Evolutionary conservation across 768 basidiomycete species (phyloP), one percentile per base, ranked within the genome.

Genomic region (Boletellus ananas): DNA sequence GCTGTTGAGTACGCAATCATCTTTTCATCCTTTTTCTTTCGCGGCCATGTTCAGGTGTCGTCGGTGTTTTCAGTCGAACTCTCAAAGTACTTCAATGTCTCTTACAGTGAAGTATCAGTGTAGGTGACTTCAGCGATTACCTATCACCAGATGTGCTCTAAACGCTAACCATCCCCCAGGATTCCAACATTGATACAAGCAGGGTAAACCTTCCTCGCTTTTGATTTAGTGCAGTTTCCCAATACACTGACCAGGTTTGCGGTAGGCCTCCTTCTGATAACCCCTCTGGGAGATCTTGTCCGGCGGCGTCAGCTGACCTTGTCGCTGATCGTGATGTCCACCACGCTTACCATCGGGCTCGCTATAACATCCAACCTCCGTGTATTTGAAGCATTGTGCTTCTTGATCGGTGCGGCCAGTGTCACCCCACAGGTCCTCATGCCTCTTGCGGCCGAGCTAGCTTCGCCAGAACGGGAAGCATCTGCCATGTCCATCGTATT

Each of bases 231-330:
- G 27, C 9, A 36, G 16, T 10, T 41, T 14, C 21, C 53, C 21
- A 47, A 48, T 25, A 47, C 46, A 9, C 44, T 42, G 23, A 42
- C 33, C 6, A 85, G 87, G 37, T 92, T 90, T 63, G 86, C 84
- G 2, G 71, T 71, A 8, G 89, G 89, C 1, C 74, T 92, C 7
- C 65, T 93, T 3, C 66, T 93, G 36, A 80, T 94, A 47, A 79
- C 87, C 1, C 92, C 93, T 1, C 72, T 91, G 0, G 92, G 93
- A 8, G 92, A 95, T 64, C 77, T 94, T 18, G 77, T 91, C 25
- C 84, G 86, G 17, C 73, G 91, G 33, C 75, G 92, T 12, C 84
- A 81, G 38, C 73, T 95, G 0, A 75, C 87, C 27, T 72, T 94
- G 18, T 51, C 74, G 11, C 67, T 90, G 17, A 70, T 85, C 34